A percentile compares a stretch with the other conserved stretches of the same genome.
These are phyloP conservation scores for Bipolaris bicolor DNA, from an alignment of 2,329 filamentous ascomycete genomes.

Conservation along the genomic window DNA sequence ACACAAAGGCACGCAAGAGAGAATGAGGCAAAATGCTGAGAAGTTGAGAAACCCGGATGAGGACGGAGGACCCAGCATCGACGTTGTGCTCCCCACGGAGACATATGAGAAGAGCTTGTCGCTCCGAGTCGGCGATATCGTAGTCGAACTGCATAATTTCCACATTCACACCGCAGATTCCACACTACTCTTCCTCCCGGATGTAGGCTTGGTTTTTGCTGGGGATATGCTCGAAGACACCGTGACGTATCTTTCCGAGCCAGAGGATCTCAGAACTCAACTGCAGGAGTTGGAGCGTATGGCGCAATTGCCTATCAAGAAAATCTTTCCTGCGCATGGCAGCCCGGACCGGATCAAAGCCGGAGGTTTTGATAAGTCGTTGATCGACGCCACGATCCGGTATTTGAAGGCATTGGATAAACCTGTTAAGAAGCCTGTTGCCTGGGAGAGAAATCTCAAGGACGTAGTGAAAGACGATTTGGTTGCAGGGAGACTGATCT, in stretches of 20 bases:
- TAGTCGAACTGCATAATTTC: not conserved
- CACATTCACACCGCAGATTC: not conserved
- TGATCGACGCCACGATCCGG: not conserved
- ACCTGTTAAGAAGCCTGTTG: not conserved
- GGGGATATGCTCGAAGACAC: not conserved
- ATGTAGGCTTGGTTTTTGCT: not conserved
- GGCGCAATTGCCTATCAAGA: not conserved
- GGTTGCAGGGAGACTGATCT: not conserved
- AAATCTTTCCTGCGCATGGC: not conserved
- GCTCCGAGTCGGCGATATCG: not conserved
- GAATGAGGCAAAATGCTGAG: not conserved
- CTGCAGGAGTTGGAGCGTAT: not conserved
- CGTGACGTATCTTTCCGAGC: not conserved
- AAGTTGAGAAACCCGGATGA: not conserved
- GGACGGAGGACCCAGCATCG: not conserved
- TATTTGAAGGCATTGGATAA: not conserved
- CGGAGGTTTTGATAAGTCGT: not conserved
- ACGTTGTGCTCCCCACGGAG: not conserved
- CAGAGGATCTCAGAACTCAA: not conserved
- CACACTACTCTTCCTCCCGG: not conserved
- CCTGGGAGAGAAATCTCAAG: not conserved
- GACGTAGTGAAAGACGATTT: not conserved
- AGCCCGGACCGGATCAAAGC: not conserved
- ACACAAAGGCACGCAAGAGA: not conserved
- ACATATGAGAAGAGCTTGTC: not conserved